Base-by-base conservation (phyloP, 257 asterid genomes). In the Lycium barbarum region DNA sequence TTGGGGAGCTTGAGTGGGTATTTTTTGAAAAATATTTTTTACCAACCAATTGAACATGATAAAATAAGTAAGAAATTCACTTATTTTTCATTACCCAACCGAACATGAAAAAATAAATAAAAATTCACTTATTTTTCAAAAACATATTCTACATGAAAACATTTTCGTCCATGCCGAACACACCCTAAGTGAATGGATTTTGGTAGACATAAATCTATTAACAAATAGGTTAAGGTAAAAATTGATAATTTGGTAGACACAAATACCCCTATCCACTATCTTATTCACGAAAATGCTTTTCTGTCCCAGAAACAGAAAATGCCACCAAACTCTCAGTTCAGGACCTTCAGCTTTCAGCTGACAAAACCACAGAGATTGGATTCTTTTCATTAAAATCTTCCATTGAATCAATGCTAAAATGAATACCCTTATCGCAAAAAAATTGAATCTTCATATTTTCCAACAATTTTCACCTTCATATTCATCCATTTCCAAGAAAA, bases 381-480 rank as follows among this genome's bases (percentile, higher is more conserved):
- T 65, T 53, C 45, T 54, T 33, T 13, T 76, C 82, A 47, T 81
- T 12, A 45, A 67, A 85, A 47, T 68, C 38, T 72, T 83, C 53
- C 65, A n/a, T 43, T 1, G 7, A 80, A 47, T 57, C 26, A 71
- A 54, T 80, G 74, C 80, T 80, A 68, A 79, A 76, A 89, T 89
- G 91, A 87, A 85, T 89, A 79, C 94, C 91, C 90, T 94, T 79
- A 90, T 90, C 55, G 22, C 87, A 71, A 91, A 87, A 54, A 87
- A 84, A 83, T 86, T 89, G 61, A 49, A 58, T 87, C 76, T 83
- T 86, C 87, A 83, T 53, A 84, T 38, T 85, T 81, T 65, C 82
- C 87, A 83, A 53, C 84, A 79, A 68, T 71, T 84, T 57, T 78
- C 54, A 20, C 55, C 86, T 49, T 84, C 90, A 61, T 65, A n/a